These are phyloP conservation scores for Aspergillus phoenicis DNA, from an alignment of 2,329 filamentous ascomycete species.

Conservation along the genomic window DNA sequence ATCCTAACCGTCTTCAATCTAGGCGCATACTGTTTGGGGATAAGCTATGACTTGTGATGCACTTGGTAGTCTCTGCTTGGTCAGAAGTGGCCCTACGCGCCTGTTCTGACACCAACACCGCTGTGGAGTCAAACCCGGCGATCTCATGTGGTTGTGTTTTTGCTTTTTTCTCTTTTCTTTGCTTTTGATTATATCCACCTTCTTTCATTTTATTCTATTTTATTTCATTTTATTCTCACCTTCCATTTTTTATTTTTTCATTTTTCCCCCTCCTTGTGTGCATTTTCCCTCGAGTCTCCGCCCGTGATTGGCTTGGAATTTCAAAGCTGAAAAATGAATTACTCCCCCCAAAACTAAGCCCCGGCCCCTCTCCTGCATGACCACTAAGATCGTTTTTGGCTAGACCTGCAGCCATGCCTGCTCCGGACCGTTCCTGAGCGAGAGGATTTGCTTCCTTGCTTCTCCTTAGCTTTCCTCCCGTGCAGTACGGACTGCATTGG, in stretches of 20 bases:
- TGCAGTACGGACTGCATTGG: conserved; percentile 9
- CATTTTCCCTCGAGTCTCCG: neutral
- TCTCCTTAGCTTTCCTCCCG: conserved; percentile 4
- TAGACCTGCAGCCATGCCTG: conserved; percentile 18
- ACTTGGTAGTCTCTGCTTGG: neutral
- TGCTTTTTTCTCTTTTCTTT: conserved; percentile 7
- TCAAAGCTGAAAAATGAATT: conserved; percentile 7
- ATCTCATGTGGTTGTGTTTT: conserved; percentile 19
- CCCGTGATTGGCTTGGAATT: neutral
- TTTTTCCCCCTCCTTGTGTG: neutral
- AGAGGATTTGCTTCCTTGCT: conserved; percentile 19
- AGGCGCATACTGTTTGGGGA: conserved; percentile 12
- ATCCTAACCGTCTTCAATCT: neutral
- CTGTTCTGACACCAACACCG: conserved; percentile 27
- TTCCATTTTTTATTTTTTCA: neutral
- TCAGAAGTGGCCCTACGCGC: conserved; percentile 16
- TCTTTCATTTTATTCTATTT: neutral
- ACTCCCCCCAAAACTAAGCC: neutral
- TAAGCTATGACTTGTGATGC: conserved; percentile 25
- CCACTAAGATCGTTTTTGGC: conserved; percentile 11
- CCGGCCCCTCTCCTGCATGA: conserved; percentile 9
- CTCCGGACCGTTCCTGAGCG: conserved; percentile 18
- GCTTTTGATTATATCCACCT: neutral
- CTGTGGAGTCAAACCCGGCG: conserved; percentile 26
- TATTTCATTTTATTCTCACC: too few species aligned